phyloP scores from a whole-genome alignment of 1,284 basidiomycete genomes.

The Xerocomus subilludens region DNA sequence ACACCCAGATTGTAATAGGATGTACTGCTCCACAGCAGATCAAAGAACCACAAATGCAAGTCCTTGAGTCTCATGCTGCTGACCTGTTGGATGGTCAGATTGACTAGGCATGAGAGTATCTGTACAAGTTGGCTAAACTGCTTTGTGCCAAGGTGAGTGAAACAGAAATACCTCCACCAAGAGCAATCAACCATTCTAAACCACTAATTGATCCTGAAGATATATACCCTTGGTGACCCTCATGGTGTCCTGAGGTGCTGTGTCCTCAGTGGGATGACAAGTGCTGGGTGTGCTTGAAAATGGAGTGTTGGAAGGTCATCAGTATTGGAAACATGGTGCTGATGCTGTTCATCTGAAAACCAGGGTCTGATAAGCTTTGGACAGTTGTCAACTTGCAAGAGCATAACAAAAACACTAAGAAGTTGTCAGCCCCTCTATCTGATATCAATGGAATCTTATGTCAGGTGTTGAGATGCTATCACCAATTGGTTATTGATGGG shows the following conservation, averaged over 20 bases:
- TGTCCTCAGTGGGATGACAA: conserved; percentile 49
- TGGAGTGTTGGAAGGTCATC: conserved; percentile 49
- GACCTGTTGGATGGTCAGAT: conserved; percentile 34
- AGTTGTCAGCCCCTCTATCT: conserved; percentile 52
- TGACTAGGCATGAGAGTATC: conserved; percentile 32
- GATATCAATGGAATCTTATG: conserved; percentile 50
- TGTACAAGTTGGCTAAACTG: conserved; percentile 40
- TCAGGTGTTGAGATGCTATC: conserved; percentile 33
- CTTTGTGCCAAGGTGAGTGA: conserved; percentile 45
- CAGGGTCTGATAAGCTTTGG: conserved; percentile 33
- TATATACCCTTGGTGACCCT: conserved; percentile 48
- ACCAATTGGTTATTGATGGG: conserved; percentile 49
- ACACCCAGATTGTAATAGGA: conserved; percentile 37
- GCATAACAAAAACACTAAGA: conserved; percentile 54
- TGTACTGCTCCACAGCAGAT: conserved; percentile 35
- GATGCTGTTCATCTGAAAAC: conserved; percentile 54
- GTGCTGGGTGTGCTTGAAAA: conserved; percentile 42
- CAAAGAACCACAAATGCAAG: conserved; percentile 35
- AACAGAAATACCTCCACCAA: conserved; percentile 49
- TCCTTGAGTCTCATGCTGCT: conserved; percentile 37
- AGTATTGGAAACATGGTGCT: conserved; percentile 50
- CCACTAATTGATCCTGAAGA: conserved; percentile 50
- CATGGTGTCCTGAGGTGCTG: conserved; percentile 49
- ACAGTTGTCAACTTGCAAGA: conserved; percentile 42
- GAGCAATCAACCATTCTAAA: conserved; percentile 53